These are phyloP conservation scores for Dorcoceras hygrometricum DNA, from an alignment of 257 asterid genomes.

Conservation along the genomic window DNA sequence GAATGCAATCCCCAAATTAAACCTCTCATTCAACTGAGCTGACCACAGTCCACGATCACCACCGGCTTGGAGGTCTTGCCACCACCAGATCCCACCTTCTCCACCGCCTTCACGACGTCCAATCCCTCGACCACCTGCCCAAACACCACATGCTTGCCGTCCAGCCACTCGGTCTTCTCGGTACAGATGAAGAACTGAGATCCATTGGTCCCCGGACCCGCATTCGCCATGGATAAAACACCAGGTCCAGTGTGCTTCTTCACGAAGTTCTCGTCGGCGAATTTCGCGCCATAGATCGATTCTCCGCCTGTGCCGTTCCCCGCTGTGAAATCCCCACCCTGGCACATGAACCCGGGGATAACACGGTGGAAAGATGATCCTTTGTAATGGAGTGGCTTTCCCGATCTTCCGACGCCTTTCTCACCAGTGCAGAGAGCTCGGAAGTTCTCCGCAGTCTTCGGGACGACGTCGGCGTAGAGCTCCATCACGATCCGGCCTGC, in stretches of 20 bases:
- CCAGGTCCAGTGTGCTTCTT: constrained; percentile 29
- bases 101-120: constrained; percentile 23
- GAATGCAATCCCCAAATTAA: not conserved
- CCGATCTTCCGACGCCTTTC: constrained; percentile 22
- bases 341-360: constrained; percentile 34
- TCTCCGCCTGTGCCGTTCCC: constrained; percentile 34
- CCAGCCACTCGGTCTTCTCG: constrained; percentile 28
- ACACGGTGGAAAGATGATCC: constrained; percentile 30
- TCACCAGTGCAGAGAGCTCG: constrained; percentile 31
- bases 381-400: constrained; percentile 28
- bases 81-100: constrained; percentile 23
- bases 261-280: constrained; percentile 28
- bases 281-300: constrained; percentile 26
- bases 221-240: constrained; percentile 30
- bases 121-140: constrained; percentile 27
- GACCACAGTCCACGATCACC: constrained; percentile 14
- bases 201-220: constrained; percentile 30
- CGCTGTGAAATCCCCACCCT: constrained; percentile 32
- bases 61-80: constrained; percentile 18
- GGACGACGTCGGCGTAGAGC: constrained; percentile 24
- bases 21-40: not conserved
- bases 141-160: constrained; percentile 31
- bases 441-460: constrained; percentile 28
- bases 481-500: constrained; percentile 30
- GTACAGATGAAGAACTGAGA: constrained; percentile 32